Conservation (phyloP, 176 grass and related monocot genomes). For the Rhynchospora breviuscula region DNA sequence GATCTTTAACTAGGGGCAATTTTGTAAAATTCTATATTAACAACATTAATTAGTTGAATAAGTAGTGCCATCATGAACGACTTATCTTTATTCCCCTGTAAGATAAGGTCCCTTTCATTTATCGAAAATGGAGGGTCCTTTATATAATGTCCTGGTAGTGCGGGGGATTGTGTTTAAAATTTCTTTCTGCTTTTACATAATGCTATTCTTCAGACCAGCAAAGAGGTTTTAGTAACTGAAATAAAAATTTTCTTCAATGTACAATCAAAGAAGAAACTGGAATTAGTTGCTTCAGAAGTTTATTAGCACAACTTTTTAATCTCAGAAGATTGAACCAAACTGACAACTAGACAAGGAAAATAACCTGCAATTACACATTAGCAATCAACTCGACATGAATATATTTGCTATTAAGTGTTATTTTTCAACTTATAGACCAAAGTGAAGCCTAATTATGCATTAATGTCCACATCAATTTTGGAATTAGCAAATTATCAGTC, state of each 20-base stretch:
- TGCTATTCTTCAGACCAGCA: background rate
- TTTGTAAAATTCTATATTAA: background rate
- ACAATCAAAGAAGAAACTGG: background rate
- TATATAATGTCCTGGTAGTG: background rate
- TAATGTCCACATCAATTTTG: background rate
- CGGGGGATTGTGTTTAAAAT: background rate
- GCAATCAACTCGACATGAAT: background rate
- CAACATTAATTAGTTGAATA: background rate
- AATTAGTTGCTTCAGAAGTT: background rate
- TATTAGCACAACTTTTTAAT: background rate
- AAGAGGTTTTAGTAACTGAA: background rate
- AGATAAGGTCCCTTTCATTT: background rate
- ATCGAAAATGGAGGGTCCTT: background rate
- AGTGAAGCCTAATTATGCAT: background rate
- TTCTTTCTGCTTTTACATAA: background rate
- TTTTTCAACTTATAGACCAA: background rate
- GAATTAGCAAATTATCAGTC: background rate
- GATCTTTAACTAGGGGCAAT: background rate
- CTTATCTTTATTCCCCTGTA: constrained; percentile 10
- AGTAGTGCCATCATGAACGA: background rate
- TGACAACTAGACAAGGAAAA: background rate
- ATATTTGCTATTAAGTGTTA: background rate
- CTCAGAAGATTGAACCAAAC: background rate
- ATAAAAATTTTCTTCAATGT: background rate
- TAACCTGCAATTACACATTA: background rate